Evolutionary conservation across 257 asterid genomes (phyloP).

Genomic region (Coffea canephora): DNA sequence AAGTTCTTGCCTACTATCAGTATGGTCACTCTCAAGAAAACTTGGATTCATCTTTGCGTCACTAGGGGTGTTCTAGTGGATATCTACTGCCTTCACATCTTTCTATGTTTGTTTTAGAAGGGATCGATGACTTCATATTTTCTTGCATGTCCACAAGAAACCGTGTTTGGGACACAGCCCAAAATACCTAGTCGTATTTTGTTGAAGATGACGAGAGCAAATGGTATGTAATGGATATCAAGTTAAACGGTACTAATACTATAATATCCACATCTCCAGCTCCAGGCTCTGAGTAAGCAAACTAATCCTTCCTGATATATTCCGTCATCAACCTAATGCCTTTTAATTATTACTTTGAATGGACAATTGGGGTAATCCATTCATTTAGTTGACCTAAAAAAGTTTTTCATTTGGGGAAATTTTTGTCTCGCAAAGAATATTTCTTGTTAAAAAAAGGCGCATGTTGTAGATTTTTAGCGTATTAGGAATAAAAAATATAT

Average conservation of each 20-base stretch:
- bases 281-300: too few species aligned
- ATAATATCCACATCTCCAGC: neutral
- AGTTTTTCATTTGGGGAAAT: too few species aligned
- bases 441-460: neutral
- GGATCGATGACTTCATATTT: neutral
- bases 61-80: neutral
- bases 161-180: neutral
- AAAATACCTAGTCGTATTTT: neutral
- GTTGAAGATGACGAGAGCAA: neutral
- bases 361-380: neutral
- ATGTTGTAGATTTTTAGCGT: too few species aligned
- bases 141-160: slow-evolving; percentile 2
- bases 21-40: slow-evolving; percentile 8
- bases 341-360: neutral
- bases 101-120: neutral
- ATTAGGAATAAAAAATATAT: too few species aligned
- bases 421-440: too few species aligned
- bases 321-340: neutral
- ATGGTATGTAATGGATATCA: neutral
- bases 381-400: too few species aligned
- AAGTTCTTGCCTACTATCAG: neutral
- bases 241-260: neutral
- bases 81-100: neutral
- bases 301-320: neutral
- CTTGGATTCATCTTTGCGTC: slow-evolving; percentile 10